Conservation (phyloP, 176 grass and related monocot genomes). For the Ensete glaucum region DNA sequence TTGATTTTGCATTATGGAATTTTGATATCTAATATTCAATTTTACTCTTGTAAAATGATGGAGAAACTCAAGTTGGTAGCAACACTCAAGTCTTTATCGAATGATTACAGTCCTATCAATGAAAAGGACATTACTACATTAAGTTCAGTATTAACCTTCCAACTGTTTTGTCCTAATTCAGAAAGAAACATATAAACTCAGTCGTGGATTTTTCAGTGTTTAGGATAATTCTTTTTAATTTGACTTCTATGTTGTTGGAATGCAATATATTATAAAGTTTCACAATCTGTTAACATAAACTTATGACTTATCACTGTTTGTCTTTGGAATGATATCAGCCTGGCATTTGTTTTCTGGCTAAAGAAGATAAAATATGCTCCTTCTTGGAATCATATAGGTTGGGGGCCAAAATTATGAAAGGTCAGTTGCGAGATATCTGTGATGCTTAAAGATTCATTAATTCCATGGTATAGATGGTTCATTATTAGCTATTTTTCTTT, state of each 20-base stretch:
- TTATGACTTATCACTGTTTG: not conserved
- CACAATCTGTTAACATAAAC: not conserved
- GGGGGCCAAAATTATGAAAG: slow-evolving; percentile 70
- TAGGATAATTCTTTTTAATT: not conserved
- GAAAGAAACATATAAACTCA: not conserved
- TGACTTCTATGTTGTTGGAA: not conserved
- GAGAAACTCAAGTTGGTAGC: too few relatives aligned
- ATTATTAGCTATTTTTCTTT: slow-evolving; percentile 21
- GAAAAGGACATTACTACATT: too few relatives aligned
- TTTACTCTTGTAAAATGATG: not conserved
- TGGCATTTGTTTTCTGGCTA: slow-evolving; percentile 37
- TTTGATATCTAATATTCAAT: not conserved
- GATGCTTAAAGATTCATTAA: not conserved
- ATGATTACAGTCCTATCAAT: too few relatives aligned
- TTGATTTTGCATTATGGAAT: not conserved
- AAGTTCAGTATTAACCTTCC: too few relatives aligned
- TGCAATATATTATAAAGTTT: not conserved
- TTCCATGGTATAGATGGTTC: slow-evolving; percentile 9
- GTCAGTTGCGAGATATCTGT: slow-evolving; percentile 20
- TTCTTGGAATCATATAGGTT: slow-evolving; percentile 75
- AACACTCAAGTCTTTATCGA: too few relatives aligned
- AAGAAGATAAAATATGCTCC: slow-evolving; percentile 53
- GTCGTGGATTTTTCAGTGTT: not conserved
- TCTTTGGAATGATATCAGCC: slow-evolving; percentile 39
- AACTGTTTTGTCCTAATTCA: too few relatives aligned